Conservation (phyloP, 2,329 filamentous ascomycete species). For the Massarina eburnea region DNA sequence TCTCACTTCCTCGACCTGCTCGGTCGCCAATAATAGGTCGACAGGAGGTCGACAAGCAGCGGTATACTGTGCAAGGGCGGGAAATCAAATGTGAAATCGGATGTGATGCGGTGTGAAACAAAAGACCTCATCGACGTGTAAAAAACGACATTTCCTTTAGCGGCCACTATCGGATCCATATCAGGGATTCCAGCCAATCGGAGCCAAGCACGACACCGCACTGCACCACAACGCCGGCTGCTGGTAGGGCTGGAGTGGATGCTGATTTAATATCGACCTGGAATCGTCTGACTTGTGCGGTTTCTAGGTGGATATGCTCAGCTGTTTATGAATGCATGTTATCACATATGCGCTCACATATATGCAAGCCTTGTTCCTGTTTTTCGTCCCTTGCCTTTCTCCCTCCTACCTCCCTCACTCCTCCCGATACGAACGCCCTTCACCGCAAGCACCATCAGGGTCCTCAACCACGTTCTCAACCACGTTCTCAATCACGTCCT, state of each 20-base stretch:
- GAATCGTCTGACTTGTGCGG: neutral
- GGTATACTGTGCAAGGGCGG: neutral
- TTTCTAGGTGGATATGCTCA: neutral
- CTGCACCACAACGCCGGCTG: neutral
- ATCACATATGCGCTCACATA: no score
- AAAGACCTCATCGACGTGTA: conserved; percentile 2
- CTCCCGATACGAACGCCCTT: neutral
- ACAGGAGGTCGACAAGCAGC: neutral
- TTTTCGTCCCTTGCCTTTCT: neutral
- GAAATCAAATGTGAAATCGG: neutral
- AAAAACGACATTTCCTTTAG: conserved; percentile 16
- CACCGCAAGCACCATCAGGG: neutral
- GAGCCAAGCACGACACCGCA: conserved; percentile 10
- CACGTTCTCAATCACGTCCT: neutral
- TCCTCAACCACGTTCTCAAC: neutral
- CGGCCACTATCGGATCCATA: neutral
- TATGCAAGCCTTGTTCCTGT: no score
- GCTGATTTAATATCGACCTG: neutral
- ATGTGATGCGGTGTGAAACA: neutral
- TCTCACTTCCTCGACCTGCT: neutral
- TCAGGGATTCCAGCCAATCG: conserved; percentile 15
- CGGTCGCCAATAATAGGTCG: neutral
- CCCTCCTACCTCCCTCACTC: no score
- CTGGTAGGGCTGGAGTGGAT: conserved; percentile 8
- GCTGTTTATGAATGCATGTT: neutral